Evolutionary conservation across 1,284 basidiomycete species (phyloP), one percentile per base, ranked within the genome.

Genomic region (Ustilago trichophora): DNA sequence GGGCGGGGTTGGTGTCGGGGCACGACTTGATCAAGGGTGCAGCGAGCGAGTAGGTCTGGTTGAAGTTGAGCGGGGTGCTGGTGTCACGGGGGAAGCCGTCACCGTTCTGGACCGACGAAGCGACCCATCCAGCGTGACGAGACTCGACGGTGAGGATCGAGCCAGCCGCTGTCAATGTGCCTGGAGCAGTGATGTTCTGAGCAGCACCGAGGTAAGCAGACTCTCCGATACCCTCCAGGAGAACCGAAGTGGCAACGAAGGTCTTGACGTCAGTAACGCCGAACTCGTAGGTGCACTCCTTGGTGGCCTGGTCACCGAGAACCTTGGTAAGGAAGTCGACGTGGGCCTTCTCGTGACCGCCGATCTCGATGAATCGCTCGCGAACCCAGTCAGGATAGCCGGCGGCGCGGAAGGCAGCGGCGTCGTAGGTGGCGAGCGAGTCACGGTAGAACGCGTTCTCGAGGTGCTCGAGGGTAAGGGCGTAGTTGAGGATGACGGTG

Each of bases 391-490:
- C 65, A 1, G 84, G 82, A 63, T 85, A 85, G 3, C 88, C 88
- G 9, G 86, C 87, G 5, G 82, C 66, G 32, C 65, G 74, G 79
- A 90, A 90, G 35, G 84, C 87, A 16, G 79, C 55, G 16, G 82
- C 71, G 16, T 76, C 72, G 53, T 73, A 73, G 37, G 71, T 65
- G 44, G 56, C 43, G 11, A 70, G 67, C 16, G 54, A 18, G 48
- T 71, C 66, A 24, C 63, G 60, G 77, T 85, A 91, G 83, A 90
- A 90, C 19, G 85, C 82, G 78, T 85, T 85, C 80, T 90, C 88
- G 62, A 91, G 84, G 77, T 89, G 86, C 82, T 91, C 88, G 41
- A 90, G 84, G 18, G 86, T 87, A 42, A 90, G 84, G 3, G 88
- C 87, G 70, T 86, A 87, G 77, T 89, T 87, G 54, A 87, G 82